phyloP scores from a whole-genome alignment of 441 rosid species.

The Melastoma candidum region DNA sequence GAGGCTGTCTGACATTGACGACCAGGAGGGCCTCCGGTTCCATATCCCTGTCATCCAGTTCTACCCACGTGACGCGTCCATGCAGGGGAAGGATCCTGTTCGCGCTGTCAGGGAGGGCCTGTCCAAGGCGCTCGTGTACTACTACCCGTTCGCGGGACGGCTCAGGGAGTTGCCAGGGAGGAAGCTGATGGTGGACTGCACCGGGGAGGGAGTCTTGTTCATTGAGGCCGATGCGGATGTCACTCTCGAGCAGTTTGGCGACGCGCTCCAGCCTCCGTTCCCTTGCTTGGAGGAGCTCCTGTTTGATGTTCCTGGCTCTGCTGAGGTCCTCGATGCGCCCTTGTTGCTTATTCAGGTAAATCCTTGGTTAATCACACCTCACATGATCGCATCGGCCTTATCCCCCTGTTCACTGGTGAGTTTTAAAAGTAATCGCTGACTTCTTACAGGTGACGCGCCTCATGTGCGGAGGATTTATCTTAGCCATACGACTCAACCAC shows the following conservation, averaged over 20 bases:
- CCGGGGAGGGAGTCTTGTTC: slow-evolving; percentile 8
- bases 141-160: slow-evolving; percentile 12
- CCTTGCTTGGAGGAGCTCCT: slow-evolving; percentile 16
- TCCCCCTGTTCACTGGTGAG: too few species aligned
- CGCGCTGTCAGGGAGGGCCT: slow-evolving; percentile 10
- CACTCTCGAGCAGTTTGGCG: slow-evolving; percentile 11
- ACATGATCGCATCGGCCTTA: too few species aligned
- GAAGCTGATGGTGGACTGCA: slow-evolving; percentile 16
- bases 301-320: slow-evolving; percentile 14
- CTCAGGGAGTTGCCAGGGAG: slow-evolving; percentile 9
- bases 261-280: slow-evolving; percentile 13
- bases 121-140: slow-evolving; percentile 9
- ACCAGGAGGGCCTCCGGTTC: slow-evolving; percentile 17
- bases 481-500: slow-evolving; percentile 10
- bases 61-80: not conserved
- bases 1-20: slow-evolving; percentile 15
- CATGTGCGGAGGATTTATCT: slow-evolving; percentile 10
- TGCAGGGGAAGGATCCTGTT: slow-evolving; percentile 10
- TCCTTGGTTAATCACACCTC: too few species aligned
- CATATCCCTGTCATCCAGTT: slow-evolving; percentile 11
- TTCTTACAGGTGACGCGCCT: slow-evolving; percentile 7
- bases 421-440: not conserved
- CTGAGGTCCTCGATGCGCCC: slow-evolving; percentile 8
- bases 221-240: slow-evolving; percentile 9
- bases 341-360: slow-evolving; percentile 2